Evolutionary conservation across 306 rosid species (phyloP).

Genomic region (Vachellia collinsii): DNA sequence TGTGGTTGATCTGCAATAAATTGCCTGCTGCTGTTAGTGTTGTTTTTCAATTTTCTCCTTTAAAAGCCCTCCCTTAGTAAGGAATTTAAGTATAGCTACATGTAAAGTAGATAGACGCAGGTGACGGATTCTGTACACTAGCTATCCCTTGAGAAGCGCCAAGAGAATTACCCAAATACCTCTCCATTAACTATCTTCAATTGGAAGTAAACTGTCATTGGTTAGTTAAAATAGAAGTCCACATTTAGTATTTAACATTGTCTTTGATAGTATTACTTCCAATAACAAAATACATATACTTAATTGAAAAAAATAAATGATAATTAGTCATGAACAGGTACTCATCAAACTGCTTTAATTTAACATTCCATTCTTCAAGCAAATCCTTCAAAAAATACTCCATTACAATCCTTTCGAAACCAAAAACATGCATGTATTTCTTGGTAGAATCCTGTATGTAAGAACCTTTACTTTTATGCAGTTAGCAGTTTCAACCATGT

Average conservation of each 20-base stretch:
- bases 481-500: not conserved
- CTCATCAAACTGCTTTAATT: not conserved
- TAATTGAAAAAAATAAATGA: too few species aligned
- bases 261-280: too few species aligned
- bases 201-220: not conserved
- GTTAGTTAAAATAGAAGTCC: too few species aligned
- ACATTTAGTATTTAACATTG: too few species aligned
- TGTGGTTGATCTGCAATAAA: slow-evolving; percentile 18
- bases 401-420: not conserved
- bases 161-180: not conserved
- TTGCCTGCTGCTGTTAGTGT: not conserved
- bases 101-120: not conserved
- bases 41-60: not conserved
- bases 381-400: not conserved
- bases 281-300: too few species aligned
- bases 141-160: not conserved
- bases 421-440: not conserved
- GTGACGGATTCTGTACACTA: not conserved
- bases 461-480: not conserved
- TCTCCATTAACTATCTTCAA: not conserved
- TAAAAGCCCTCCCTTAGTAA: not conserved
- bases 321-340: not conserved
- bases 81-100: not conserved
- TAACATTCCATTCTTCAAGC: not conserved
- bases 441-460: not conserved